Evolutionary conservation across 2,329 filamentous ascomycete species (phyloP).

Genomic region (Hyphodiscus sp.): DNA sequence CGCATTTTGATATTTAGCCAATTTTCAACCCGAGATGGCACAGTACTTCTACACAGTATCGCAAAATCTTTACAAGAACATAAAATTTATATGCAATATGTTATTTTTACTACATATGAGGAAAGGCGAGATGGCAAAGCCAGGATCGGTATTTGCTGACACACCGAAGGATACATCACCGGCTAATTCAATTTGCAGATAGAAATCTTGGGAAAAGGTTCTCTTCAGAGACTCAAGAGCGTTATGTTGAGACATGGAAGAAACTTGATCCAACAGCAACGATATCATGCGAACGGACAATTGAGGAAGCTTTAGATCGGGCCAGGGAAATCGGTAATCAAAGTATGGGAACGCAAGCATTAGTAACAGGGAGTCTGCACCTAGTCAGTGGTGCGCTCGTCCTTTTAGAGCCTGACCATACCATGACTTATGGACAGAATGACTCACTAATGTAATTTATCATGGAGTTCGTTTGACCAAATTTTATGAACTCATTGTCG

Average conservation of each 20-base stretch:
- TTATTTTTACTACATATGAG: conserved; percentile 16
- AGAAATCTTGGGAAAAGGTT: conserved; percentile 3
- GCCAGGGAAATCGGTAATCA: conserved; percentile 33
- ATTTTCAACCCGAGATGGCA: conserved; percentile 3
- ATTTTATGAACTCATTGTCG: no score
- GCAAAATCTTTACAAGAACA: conserved; percentile 5
- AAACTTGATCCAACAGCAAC: conserved; percentile 9
- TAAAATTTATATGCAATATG: conserved; percentile 9
- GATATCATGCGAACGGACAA: conserved; percentile 40
- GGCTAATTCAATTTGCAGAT: not conserved
- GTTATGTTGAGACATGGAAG: conserved; percentile 15
- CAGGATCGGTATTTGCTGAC: conserved; percentile 3
- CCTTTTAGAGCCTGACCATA: not conserved
- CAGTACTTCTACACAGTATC: conserved; percentile 5
- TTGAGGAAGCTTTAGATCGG: conserved; percentile 46
- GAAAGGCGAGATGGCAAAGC: conserved; percentile 1
- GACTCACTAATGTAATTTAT: no score
- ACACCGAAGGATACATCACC: not conserved
- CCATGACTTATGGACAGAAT: no score
- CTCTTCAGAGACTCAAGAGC: conserved; percentile 2
- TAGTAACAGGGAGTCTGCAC: conserved; percentile 57
- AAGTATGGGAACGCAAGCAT: conserved; percentile 20
- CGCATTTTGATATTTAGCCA: conserved; percentile 15
- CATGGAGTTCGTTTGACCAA: no score
- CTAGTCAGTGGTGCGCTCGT: conserved; percentile 44